A percentile compares a stretch with the other conserved stretches of the same genome.
These are phyloP conservation scores for Aspergillus quadrilineatus DNA, from an alignment of 2,329 filamentous ascomycete species.

Conservation along the genomic window DNA sequence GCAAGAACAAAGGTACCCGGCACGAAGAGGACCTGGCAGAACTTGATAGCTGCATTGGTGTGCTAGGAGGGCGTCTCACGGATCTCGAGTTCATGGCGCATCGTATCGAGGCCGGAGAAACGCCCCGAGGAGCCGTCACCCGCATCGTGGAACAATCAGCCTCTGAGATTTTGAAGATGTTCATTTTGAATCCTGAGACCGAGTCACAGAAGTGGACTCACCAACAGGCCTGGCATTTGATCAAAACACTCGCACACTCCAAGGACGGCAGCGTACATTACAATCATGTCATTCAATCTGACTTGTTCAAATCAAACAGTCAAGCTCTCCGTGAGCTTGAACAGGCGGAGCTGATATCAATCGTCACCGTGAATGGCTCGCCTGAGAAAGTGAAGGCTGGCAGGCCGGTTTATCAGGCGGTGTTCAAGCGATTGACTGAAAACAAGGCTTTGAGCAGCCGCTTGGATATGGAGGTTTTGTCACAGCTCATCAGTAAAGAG, in stretches of 20 bases:
- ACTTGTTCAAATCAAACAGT: slow-evolving; percentile 70
- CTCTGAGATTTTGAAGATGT: slow-evolving; percentile 91
- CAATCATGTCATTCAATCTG: slow-evolving; percentile 77
- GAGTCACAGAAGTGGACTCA: slow-evolving; percentile 68
- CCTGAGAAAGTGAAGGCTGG: slow-evolving; percentile 76
- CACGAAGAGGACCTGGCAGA: slow-evolving; percentile 61
- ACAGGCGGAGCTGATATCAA: slow-evolving; percentile 79
- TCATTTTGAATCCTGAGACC: slow-evolving; percentile 65
- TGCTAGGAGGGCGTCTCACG: slow-evolving; percentile 86
- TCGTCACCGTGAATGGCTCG: slow-evolving; percentile 70
- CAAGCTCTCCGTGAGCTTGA: slow-evolving; percentile 77
- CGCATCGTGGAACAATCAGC: slow-evolving; percentile 89
- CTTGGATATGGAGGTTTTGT: slow-evolving; percentile 69
- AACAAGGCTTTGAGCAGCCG: slow-evolving; percentile 72
- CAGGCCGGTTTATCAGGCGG: slow-evolving; percentile 81
- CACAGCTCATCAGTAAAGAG: slow-evolving; percentile 69
- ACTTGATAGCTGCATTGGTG: slow-evolving; percentile 76
- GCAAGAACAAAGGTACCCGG: slow-evolving; percentile 35
- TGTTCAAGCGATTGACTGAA: slow-evolving; percentile 69
- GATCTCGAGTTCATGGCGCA: slow-evolving; percentile 94
- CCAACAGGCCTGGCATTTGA: slow-evolving; percentile 86
- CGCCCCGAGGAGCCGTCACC: slow-evolving; percentile 71
- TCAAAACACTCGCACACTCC: slow-evolving; percentile 71
- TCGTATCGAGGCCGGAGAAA: slow-evolving; percentile 82
- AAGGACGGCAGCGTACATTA: slow-evolving; percentile 66